Evolutionary conservation across 2,329 filamentous ascomycete genomes (phyloP).

Genomic region (Aschersonia sp.): DNA sequence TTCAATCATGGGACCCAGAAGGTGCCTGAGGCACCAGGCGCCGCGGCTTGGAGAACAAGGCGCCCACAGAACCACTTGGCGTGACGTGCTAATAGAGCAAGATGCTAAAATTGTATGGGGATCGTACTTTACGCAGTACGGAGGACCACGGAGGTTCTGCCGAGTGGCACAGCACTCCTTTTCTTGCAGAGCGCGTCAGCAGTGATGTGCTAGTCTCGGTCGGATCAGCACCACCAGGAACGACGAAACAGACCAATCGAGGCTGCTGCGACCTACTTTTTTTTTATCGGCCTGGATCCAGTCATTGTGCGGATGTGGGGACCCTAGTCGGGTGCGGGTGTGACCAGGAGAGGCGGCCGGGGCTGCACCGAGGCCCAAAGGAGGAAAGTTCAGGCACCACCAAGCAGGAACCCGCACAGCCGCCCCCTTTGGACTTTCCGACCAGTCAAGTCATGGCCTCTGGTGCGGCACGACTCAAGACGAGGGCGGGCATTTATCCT

Average conservation of each 20-base stretch:
- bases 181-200: not conserved
- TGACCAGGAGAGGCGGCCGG: not conserved
- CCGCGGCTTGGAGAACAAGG: no score
- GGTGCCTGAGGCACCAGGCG: no score
- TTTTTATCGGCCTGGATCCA: not conserved
- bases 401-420: constrained; percentile 1
- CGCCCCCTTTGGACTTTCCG: not conserved
- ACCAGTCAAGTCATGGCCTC: not conserved
- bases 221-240: no score
- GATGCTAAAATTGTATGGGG: no score
- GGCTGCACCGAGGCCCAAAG: constrained; percentile 1
- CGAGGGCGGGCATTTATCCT: not conserved
- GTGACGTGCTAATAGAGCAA: no score
- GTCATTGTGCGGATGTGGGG: not conserved
- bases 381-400: constrained; percentile 4
- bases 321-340: not conserved
- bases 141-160: no score
- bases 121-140: no score
- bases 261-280: not conserved
- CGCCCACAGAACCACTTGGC: no score
- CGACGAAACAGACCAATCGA: not conserved
- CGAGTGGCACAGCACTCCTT: no score
- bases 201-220: not conserved
- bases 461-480: not conserved
- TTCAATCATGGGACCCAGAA: no score